Conservation (phyloP, 2,329 filamentous ascomycete species). For the Fusarium annulatum region DNA sequence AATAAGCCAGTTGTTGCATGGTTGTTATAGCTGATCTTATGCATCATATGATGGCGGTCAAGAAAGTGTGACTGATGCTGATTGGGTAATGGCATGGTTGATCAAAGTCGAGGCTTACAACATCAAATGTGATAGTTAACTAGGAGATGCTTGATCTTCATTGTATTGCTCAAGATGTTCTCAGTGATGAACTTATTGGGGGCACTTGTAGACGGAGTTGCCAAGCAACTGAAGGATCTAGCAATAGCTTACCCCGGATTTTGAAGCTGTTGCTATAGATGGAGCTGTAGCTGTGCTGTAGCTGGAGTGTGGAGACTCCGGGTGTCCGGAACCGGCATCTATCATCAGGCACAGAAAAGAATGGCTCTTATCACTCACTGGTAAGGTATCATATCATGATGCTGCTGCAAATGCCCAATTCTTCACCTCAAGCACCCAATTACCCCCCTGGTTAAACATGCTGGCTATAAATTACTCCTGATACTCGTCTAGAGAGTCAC, state of each 20-base stretch:
- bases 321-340: conserved; percentile 13
- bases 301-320: conserved; percentile 27
- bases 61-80: conserved; percentile 2
- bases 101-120: neutral
- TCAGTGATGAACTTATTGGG: neutral
- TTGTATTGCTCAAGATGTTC: neutral
- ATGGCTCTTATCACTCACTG: neutral
- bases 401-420: neutral
- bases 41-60: conserved; percentile 3
- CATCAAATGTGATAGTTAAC: neutral
- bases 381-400: neutral
- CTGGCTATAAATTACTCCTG: neutral
- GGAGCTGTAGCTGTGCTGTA: neutral
- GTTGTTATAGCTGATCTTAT: neutral
- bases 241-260: conserved; percentile 27
- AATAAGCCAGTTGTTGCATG: neutral
- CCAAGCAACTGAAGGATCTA: conserved; percentile 13
- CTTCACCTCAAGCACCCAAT: neutral
- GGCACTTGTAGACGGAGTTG: neutral
- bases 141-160: neutral
- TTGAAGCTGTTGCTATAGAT: conserved; percentile 8
- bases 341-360: conserved; percentile 23
- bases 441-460: neutral
- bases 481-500: conserved; percentile 8
- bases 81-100: neutral